Percentiles rank a stretch among this genome's conserved stretches.
Conservation (phyloP, 208 protist species). For the Acanthamoeba castellanii region DNA sequence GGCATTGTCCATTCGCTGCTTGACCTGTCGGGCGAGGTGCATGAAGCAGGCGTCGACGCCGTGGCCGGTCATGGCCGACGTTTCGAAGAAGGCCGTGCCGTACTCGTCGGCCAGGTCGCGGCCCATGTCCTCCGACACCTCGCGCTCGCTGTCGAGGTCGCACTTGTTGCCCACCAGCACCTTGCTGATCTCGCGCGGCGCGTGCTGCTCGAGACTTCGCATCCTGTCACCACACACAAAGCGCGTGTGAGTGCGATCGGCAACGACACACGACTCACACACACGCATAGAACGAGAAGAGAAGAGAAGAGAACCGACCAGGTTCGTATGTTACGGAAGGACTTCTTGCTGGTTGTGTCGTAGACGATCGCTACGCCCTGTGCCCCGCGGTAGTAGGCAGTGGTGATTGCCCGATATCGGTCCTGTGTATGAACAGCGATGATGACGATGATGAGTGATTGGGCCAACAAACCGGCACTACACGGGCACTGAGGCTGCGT, state of each 20-base stretch:
- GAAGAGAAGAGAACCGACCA: slow-evolving; percentile 82
- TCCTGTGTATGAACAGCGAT: not conserved
- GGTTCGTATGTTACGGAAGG: slow-evolving; percentile 95
- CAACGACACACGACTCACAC: no score
- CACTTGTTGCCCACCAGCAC: slow-evolving; percentile 64
- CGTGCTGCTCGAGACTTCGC: slow-evolving; percentile 28
- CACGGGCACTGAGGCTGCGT: no score
- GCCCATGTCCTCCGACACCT: not conserved
- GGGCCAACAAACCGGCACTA: no score
- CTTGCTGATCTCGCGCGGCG: not conserved
- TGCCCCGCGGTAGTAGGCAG: not conserved
- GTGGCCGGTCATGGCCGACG: not conserved
- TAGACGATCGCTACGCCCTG: slow-evolving; percentile 97
- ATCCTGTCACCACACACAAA: not conserved
- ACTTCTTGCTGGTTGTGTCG: slow-evolving; percentile 96
- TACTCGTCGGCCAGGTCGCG: slow-evolving; percentile 27
- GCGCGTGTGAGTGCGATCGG: no score
- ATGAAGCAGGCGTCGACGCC: slow-evolving; percentile 17
- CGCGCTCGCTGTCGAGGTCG: not conserved
- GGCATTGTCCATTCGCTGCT: not conserved
- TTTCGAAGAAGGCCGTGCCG: slow-evolving; percentile 39
- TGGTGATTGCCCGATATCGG: slow-evolving; percentile 20
- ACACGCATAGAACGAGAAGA: not conserved
- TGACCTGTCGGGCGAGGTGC: slow-evolving; percentile 1
- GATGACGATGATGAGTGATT: no score